A percentile compares a stretch with the other conserved stretches of the same genome.
These are phyloP conservation scores for Hirschfeldia incana DNA, from an alignment of 345 rosid species.

Conservation along the genomic window DNA sequence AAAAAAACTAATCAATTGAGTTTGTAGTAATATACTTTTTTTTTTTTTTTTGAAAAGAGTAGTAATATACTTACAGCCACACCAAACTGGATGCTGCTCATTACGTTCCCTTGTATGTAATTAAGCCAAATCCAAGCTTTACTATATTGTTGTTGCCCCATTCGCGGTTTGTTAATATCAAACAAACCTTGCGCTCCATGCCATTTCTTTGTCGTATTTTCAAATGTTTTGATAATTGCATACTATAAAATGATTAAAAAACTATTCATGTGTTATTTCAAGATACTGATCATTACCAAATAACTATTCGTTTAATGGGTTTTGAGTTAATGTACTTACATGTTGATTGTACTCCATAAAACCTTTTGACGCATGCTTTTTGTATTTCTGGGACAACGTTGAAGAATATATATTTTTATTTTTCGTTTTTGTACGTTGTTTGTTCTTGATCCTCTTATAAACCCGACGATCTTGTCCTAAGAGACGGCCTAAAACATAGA, in stretches of 20 bases:
- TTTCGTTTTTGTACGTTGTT: background rate
- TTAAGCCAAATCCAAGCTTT: slow-evolving; percentile 35
- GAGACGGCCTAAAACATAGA: slow-evolving; percentile 13
- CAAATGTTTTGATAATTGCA: slow-evolving; percentile 30
- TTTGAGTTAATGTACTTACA: slow-evolving; percentile 23
- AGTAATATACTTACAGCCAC: slow-evolving; percentile 29
- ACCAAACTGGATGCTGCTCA: slow-evolving; percentile 33
- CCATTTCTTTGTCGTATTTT: slow-evolving; percentile 28
- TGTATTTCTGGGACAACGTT: background rate
- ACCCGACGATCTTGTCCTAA: background rate
- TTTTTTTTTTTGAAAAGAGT: no score
- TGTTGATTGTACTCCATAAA: slow-evolving; percentile 12
- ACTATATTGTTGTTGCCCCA: slow-evolving; percentile 19
- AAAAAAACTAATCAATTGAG: background rate
- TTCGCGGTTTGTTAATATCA: slow-evolving; percentile 8
- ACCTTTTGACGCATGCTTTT: background rate
- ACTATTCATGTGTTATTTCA: background rate
- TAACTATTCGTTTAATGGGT: background rate
- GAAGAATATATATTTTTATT: background rate
- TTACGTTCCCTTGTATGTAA: slow-evolving; percentile 10
- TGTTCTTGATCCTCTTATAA: background rate
- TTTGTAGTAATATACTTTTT: background rate
- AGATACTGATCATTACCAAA: background rate
- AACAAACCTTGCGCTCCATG: slow-evolving; percentile 38
- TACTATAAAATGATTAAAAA: slow-evolving; percentile 7